Evolutionary conservation across 2,329 filamentous ascomycete genomes (phyloP).

Genomic region (Diaporthe ilicicola): DNA sequence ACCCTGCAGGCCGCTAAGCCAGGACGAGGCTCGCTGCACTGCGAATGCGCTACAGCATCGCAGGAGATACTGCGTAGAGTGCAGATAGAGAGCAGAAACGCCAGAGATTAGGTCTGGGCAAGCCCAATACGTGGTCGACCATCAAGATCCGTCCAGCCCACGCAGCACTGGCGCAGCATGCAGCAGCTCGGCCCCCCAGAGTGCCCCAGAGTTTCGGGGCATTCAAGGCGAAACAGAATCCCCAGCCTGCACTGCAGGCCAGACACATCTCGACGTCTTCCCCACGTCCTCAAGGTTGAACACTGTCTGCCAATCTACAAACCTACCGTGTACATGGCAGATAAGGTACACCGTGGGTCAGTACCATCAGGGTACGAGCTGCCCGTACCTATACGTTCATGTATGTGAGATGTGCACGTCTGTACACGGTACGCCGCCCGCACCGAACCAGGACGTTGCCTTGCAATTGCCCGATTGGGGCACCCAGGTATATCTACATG

Average conservation of each 20-base stretch:
- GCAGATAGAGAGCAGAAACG: neutral
- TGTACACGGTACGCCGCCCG: too few relatives aligned
- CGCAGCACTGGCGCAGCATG: neutral
- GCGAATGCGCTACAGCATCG: neutral
- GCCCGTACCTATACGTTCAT: too few relatives aligned
- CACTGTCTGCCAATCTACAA: too few relatives aligned
- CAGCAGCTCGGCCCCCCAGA: neutral
- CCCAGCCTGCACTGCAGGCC: slow-evolving; percentile 12
- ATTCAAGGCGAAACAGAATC: neutral
- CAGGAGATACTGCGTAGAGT: slow-evolving; percentile 19
- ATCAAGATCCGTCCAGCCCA: neutral
- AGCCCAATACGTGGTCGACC: too few relatives aligned
- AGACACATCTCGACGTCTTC: neutral
- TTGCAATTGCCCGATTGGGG: neutral
- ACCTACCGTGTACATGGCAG: neutral
- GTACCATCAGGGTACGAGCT: too few relatives aligned
- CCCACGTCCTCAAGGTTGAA: neutral
- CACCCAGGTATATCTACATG: neutral
- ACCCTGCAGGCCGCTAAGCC: slow-evolving; percentile 6
- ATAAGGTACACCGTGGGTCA: neutral
- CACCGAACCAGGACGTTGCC: too few relatives aligned
- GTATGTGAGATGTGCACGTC: too few relatives aligned
- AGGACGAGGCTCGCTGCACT: neutral
- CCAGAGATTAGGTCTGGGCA: neutral
- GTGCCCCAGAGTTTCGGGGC: neutral